phyloP scores from a whole-genome alignment of 176 grass and related monocot species.

The Avena sativa region DNA sequence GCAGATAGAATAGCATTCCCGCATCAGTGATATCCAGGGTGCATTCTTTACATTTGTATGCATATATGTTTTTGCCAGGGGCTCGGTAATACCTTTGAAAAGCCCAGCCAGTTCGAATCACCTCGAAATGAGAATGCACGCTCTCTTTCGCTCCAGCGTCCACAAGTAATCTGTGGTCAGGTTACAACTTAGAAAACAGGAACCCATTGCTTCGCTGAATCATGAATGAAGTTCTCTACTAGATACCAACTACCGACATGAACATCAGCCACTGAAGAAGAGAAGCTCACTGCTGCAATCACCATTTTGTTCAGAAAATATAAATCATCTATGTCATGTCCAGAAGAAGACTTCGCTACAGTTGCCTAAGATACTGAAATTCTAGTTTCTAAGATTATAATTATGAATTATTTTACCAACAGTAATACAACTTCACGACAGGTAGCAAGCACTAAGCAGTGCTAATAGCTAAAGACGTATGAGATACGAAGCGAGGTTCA shows the following conservation, averaged over 20 bases:
- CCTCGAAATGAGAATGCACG: slow-evolving; percentile 84
- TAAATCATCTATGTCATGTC: neutral
- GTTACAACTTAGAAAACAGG: neutral
- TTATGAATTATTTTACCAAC: neutral
- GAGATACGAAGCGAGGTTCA: neutral
- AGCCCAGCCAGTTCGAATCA: slow-evolving; percentile 89
- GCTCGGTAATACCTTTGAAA: slow-evolving; percentile 65
- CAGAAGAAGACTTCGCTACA: slow-evolving; percentile 15
- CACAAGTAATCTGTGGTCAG: slow-evolving; percentile 75
- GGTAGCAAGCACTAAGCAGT: neutral
- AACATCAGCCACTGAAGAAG: slow-evolving; percentile 11
- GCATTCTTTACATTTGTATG: neutral
- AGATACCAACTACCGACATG: neutral
- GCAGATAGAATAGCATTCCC: slow-evolving; percentile 20
- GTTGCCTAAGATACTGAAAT: slow-evolving; percentile 3
- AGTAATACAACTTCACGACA: neutral
- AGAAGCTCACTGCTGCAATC: neutral
- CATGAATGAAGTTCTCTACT: slow-evolving; percentile 2
- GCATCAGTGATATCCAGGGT: neutral
- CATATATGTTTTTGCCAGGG: neutral
- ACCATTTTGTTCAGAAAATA: neutral
- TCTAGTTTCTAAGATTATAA: neutral
- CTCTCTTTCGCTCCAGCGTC: slow-evolving; percentile 66
- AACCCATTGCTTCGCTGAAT: neutral
- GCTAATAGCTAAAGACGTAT: neutral